phyloP scores from a whole-genome alignment of 257 asterid genomes.

The Primulina huaijiensis region DNA sequence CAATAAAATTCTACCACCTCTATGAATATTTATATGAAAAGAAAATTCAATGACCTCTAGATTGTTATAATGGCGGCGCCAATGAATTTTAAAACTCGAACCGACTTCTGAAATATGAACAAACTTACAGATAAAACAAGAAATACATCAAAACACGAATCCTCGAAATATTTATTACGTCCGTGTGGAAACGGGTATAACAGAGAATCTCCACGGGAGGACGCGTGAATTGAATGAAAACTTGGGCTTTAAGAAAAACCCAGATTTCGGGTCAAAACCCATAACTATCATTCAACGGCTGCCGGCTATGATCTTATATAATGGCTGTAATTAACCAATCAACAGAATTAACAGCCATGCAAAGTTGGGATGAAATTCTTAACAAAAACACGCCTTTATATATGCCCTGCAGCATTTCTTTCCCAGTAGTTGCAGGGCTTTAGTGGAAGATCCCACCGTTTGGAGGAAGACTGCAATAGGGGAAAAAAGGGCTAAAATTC shows the following conservation, averaged over 20 bases:
- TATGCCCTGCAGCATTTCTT: not conserved
- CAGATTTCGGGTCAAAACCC: slow-evolving; percentile 18
- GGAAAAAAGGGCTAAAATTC: not conserved
- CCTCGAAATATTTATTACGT: not conserved
- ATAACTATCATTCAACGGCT: not conserved
- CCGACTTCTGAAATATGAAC: slow-evolving; percentile 29
- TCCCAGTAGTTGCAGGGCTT: not conserved
- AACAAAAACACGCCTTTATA: not conserved
- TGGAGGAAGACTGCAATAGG: not conserved
- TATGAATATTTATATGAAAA: slow-evolving; percentile 15
- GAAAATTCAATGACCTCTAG: slow-evolving; percentile 30
- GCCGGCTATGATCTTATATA: not conserved
- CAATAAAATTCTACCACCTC: not conserved
- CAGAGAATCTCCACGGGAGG: slow-evolving; percentile 14
- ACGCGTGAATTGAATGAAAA: slow-evolving; percentile 27
- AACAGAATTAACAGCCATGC: not conserved
- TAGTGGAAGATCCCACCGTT: not conserved
- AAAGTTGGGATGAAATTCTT: not conserved
- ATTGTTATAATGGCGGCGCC: slow-evolving; percentile 17
- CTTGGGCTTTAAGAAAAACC: slow-evolving; percentile 24
- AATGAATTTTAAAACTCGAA: slow-evolving; percentile 21
- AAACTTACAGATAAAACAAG: not conserved
- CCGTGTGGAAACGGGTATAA: not conserved
- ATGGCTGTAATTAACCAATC: not conserved
- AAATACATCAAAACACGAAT: slow-evolving; percentile 31